Percentiles rank a stretch among this genome's conserved stretches.
phyloP scores from a whole-genome alignment of 1,284 basidiomycete genomes.

The Mycocalia duriaeana region DNA sequence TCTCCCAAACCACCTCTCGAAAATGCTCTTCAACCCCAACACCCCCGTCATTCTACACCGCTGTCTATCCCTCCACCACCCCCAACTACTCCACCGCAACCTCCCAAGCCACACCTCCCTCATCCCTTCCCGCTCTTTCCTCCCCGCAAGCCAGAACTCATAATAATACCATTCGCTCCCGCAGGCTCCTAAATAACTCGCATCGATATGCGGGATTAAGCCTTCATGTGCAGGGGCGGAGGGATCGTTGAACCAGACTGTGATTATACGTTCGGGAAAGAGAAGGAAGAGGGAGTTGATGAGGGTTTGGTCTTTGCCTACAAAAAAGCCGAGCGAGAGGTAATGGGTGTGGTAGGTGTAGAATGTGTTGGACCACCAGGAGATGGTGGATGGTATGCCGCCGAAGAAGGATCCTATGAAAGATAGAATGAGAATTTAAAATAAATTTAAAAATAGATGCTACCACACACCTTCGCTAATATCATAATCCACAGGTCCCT shows the following conservation, averaged over 20 bases:
- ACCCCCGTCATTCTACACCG: slow-evolving; percentile 21
- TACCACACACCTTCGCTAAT: slow-evolving; percentile 41
- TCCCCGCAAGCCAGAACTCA: slow-evolving; percentile 39
- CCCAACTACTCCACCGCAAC: slow-evolving; percentile 17
- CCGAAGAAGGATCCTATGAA: slow-evolving; percentile 53
- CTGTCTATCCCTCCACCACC: slow-evolving; percentile 23
- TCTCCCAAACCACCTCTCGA: slow-evolving; percentile 18
- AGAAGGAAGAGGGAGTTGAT: slow-evolving; percentile 47
- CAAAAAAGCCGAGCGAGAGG: slow-evolving; percentile 36
- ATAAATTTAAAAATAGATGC: too few species aligned
- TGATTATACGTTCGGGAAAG: slow-evolving; percentile 39
- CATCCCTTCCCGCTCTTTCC: slow-evolving; percentile 25
- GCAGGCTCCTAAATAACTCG: slow-evolving; percentile 27
- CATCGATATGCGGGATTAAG: slow-evolving; percentile 10
- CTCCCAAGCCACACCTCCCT: slow-evolving; percentile 13
- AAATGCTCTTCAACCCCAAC: slow-evolving; percentile 19
- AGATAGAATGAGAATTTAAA: too few species aligned
- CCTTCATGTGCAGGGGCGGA: slow-evolving; percentile 10
- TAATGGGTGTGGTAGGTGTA: slow-evolving; percentile 49
- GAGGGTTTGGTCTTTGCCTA: slow-evolving; percentile 51
- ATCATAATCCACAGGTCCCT: slow-evolving; percentile 44
- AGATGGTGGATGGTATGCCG: slow-evolving; percentile 34
- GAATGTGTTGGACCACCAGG: slow-evolving; percentile 39
- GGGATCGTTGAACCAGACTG: slow-evolving; percentile 27
- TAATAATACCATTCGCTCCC: slow-evolving; percentile 44